These are phyloP conservation scores for Grosmannia huntii DNA, from an alignment of 2,329 filamentous ascomycete genomes.

Conservation along the genomic window DNA sequence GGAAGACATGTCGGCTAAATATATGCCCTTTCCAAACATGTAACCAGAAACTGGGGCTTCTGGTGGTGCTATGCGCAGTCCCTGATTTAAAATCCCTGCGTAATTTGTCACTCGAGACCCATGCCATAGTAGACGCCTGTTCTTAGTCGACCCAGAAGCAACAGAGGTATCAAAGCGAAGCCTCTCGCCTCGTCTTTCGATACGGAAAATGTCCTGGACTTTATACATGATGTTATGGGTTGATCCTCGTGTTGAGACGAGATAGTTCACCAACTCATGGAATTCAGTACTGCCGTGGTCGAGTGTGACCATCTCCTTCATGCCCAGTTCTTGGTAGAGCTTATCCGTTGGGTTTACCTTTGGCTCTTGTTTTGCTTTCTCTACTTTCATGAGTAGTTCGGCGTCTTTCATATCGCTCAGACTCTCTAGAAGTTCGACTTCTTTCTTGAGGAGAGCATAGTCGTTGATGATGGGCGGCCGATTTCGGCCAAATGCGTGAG, in stretches of 20 bases:
- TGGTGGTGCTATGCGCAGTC: conserved; percentile 77
- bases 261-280: conserved; percentile 49
- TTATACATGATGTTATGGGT: conserved; percentile 52
- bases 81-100: conserved; percentile 76
- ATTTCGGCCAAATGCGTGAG: conserved; percentile 65
- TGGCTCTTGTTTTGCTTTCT: conserved; percentile 33
- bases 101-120: conserved; percentile 75
- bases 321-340: conserved; percentile 56
- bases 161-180: conserved; percentile 50
- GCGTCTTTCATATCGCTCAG: conserved; percentile 79
- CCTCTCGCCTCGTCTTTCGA: conserved; percentile 61
- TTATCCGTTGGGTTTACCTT: conserved; percentile 54
- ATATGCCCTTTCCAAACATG: conserved; percentile 87
- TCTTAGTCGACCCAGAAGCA: conserved; percentile 20
- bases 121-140: conserved; percentile 76
- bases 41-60: conserved; percentile 70
- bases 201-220: conserved; percentile 68
- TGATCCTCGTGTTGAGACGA: conserved; percentile 49
- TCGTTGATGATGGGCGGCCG: conserved; percentile 55
- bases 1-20: conserved; percentile 72
- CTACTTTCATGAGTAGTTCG: conserved; percentile 60
- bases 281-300: conserved; percentile 49
- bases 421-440: conserved; percentile 69
- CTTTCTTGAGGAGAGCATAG: conserved; percentile 49
- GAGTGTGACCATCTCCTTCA: conserved; percentile 67